phyloP scores from a whole-genome alignment of 2,329 filamentous ascomycete species.

The Pezicula neosporulosa region DNA sequence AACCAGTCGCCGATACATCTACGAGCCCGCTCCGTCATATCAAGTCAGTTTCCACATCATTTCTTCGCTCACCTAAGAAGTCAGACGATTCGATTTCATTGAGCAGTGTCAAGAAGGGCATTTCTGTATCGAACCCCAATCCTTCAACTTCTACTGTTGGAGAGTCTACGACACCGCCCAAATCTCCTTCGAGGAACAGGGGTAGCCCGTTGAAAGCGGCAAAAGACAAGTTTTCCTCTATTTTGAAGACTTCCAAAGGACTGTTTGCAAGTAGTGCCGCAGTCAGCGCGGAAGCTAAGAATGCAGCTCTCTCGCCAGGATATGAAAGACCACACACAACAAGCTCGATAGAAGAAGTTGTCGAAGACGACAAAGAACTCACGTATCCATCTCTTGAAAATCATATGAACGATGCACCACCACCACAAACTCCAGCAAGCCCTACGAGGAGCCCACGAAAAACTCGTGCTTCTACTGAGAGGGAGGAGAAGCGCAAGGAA shows the following conservation, averaged over 20 bases:
- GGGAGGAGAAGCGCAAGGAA: conserved; percentile 58
- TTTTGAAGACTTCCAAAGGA: conserved; percentile 82
- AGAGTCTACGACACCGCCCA: conserved; percentile 29
- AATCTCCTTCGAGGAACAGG: conserved; percentile 52
- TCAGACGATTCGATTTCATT: conserved; percentile 26
- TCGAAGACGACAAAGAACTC: conserved; percentile 17
- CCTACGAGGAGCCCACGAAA: conserved; percentile 33
- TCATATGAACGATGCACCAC: conserved; percentile 20
- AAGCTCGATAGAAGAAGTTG: conserved; percentile 42
- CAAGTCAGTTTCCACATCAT: conserved; percentile 63
- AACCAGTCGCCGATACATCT: conserved; percentile 22
- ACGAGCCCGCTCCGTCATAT: conserved; percentile 43
- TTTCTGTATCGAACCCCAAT: conserved; percentile 56
- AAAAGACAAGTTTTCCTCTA: conserved; percentile 88
- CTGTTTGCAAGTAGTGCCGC: conserved; percentile 76
- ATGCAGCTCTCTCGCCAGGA: conserved; percentile 53
- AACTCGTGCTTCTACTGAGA: conserved; percentile 55
- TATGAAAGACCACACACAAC: conserved; percentile 38
- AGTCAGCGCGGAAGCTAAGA: conserved; percentile 59
- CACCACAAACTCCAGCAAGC: conserved; percentile 12
- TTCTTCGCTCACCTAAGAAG: conserved; percentile 47
- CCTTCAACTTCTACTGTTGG: conserved; percentile 47
- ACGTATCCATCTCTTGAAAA: conserved; percentile 43
- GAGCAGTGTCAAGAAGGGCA: conserved; percentile 49
- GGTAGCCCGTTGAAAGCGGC: conserved; percentile 88